Base-by-base conservation (phyloP, 345 rosid species). In the Eutrema yunnanense region DNA sequence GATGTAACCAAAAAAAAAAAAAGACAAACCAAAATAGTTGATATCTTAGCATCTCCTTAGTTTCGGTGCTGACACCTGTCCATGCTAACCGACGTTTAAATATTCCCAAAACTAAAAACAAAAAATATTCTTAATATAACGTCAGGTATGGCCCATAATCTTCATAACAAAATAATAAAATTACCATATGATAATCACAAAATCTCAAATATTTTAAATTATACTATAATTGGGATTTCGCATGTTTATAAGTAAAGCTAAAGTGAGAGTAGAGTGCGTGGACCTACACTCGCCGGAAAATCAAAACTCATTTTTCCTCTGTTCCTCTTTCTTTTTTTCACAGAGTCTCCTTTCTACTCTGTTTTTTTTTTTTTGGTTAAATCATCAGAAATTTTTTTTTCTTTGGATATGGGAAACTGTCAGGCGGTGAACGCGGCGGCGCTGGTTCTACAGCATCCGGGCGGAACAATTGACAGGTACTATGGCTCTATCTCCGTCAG, bases 401-500 rank as follows among this genome's bases (percentile, higher is more conserved):
- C 16, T 52, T 22, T 42, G 11, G 16, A 69, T 6, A 94, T 89
- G 98, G 98, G 98, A 34, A 94, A 94, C 30, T 94, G 98, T 74
- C 98, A 94, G 73, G 86, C 96, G 55, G 78, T 94, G 13, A 91
- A 91, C 51, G 97, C 97, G 1, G 98, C 95, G 2, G 97, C 85
- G 11, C 72, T 94, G 52, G 96, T 88, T 26, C 77, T 94, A 71
- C 97, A 94, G 65, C 97, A 94, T 62, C 95, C 98, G 9, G 46
- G 71, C 47, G 98, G 98, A 26, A 87, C 75, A 43, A 69, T 91
- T 27, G 97, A 94, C 78, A 83, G 97, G 79, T 38, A 89, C 38
- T 89, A 88, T 67, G 76, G 89, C 82, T 76, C 92, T 0, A 72
- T 91, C 8, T 48, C 74, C 3, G 98, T 86, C 0, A 89, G 83